Evolutionary conservation across 1,284 basidiomycete genomes (phyloP).

Genomic region (Cutaneotrichosporon dermatis): DNA sequence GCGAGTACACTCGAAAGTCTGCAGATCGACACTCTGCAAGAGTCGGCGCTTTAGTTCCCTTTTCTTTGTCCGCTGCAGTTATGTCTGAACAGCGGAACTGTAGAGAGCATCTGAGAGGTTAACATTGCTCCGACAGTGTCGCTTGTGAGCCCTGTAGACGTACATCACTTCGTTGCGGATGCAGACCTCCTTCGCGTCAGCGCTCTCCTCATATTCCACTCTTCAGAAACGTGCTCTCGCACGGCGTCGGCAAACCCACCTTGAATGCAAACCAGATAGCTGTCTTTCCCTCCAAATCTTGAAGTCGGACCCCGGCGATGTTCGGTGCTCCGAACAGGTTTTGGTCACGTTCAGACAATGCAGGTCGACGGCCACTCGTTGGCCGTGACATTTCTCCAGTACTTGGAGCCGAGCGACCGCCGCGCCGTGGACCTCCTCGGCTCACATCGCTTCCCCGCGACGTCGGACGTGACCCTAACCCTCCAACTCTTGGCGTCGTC

Average conservation of each 20-base stretch:
- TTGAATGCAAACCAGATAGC: slow-evolving; percentile 46
- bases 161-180: slow-evolving; percentile 41
- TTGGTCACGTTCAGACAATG: too few relatives aligned
- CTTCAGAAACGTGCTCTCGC: slow-evolving; percentile 19
- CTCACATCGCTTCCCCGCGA: background rate
- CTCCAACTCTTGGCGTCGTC: background rate
- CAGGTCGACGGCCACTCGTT: too few relatives aligned
- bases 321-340: slow-evolving; percentile 39
- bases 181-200: slow-evolving; percentile 32
- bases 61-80: slow-evolving; percentile 19
- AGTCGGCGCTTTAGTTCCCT: slow-evolving; percentile 14
- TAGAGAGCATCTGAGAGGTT: slow-evolving; percentile 24
- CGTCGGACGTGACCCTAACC: background rate
- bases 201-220: slow-evolving; percentile 27
- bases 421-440: background rate
- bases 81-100: slow-evolving; percentile 39
- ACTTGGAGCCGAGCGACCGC: slow-evolving; percentile 2
- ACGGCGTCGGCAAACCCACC: slow-evolving; percentile 13
- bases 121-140: slow-evolving; percentile 38
- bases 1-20: slow-evolving; percentile 40
- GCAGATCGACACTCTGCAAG: slow-evolving; percentile 29
- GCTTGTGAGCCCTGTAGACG: slow-evolving; percentile 2
- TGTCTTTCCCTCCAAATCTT: slow-evolving; percentile 30
- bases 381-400: slow-evolving; percentile 7
- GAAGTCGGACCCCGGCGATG: slow-evolving; percentile 34